Conservation (phyloP, 2,329 filamentous ascomycete species). For the Apiospora marii region DNA sequence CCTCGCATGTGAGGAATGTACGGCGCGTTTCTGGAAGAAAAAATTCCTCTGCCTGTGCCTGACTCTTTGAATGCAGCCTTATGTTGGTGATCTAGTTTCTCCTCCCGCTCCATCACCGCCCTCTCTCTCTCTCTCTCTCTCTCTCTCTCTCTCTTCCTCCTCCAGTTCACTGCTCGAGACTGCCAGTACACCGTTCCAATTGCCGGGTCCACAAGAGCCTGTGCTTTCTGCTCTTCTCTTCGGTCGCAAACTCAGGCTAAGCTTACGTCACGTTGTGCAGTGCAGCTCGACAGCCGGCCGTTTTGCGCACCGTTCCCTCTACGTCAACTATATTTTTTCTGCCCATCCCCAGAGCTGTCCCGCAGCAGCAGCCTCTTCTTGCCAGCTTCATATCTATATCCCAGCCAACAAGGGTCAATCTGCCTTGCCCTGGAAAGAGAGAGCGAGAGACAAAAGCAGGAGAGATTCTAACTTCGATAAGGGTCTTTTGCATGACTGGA, state of each 20-base stretch:
- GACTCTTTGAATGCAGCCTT: slow-evolving; percentile 12
- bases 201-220: neutral
- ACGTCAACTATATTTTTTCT: slow-evolving; percentile 8
- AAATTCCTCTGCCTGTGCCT: neutral
- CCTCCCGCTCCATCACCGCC: neutral
- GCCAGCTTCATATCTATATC: neutral
- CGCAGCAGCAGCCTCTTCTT: neutral
- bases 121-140: neutral
- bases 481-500: slow-evolving; percentile 11
- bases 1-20: slow-evolving; percentile 17
- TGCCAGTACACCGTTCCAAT: neutral
- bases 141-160: neutral
- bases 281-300: neutral
- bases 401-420: neutral
- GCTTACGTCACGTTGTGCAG: slow-evolving; percentile 5
- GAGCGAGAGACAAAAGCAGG: neutral
- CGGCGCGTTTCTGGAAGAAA: neutral
- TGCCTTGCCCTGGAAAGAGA: neutral
- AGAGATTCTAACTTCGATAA: neutral
- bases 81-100: neutral
- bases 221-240: neutral
- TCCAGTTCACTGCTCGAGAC: neutral
- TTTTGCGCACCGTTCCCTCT: slow-evolving; percentile 15
- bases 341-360: neutral
- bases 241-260: slow-evolving; percentile 3